Percentiles rank a stretch among this genome's conserved stretches.
phyloP scores from a whole-genome alignment of 2,329 filamentous ascomycete species.

The Aspergillus persii region DNA sequence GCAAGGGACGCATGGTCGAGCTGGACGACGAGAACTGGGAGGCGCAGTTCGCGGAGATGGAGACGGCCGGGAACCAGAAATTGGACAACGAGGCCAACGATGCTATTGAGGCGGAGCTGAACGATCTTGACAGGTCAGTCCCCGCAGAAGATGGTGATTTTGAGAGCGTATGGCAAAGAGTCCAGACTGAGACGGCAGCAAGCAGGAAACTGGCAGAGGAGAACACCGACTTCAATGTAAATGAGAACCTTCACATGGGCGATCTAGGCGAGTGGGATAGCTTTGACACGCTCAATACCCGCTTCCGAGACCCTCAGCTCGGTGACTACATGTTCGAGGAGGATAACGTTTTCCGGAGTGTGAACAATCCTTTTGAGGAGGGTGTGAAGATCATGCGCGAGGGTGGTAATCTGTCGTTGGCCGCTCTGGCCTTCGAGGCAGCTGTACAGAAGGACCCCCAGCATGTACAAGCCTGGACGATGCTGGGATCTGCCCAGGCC shows the following conservation, averaged over 20 bases:
- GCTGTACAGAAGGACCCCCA: constrained; percentile 85
- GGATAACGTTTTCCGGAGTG: constrained; percentile 82
- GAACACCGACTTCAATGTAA: constrained; percentile 56
- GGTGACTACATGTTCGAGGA: constrained; percentile 94
- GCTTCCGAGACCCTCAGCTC: constrained; percentile 70
- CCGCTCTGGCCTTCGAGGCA: constrained; percentile 91
- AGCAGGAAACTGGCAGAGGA: constrained; percentile 62
- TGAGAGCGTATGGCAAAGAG: constrained; percentile 66
- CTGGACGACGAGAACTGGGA: constrained; percentile 95
- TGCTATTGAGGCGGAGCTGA: constrained; percentile 80
- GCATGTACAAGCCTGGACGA: constrained; percentile 91
- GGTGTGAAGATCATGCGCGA: constrained; percentile 90
- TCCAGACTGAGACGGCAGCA: constrained; percentile 45
- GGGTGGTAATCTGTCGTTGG: constrained; percentile 89
- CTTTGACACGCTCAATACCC: constrained; percentile 68
- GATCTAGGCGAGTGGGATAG: constrained; percentile 78
- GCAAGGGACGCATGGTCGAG: constrained; percentile 79
- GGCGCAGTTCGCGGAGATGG: constrained; percentile 89
- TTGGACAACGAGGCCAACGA: constrained; percentile 64
- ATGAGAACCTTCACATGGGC: constrained; percentile 56
- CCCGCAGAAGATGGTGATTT: constrained; percentile 72
- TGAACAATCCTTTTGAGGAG: constrained; percentile 85
- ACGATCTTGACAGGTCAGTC: constrained; percentile 84
- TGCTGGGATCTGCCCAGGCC: constrained; percentile 86
- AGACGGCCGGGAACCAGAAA: constrained; percentile 54